These are phyloP conservation scores for Pythium monospermum DNA, from an alignment of 352 stramenopile genomes.

Conservation along the genomic window DNA sequence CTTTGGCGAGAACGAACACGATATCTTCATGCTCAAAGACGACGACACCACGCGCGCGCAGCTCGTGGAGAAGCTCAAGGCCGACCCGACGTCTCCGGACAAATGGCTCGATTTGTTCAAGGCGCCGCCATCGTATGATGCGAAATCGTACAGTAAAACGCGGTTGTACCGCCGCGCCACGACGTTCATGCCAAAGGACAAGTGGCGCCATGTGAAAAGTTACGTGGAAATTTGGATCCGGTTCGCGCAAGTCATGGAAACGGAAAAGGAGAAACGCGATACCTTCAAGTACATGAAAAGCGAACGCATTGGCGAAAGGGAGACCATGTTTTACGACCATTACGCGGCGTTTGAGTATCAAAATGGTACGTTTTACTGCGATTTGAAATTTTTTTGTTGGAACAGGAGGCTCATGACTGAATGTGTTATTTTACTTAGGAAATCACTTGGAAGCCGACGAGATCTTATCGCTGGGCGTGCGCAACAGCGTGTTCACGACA, in stretches of 20 bases:
- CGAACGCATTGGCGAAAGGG: constrained; percentile 40
- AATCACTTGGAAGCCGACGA: constrained; percentile 51
- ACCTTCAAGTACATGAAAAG: constrained; percentile 60
- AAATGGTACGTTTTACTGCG: constrained; percentile 29
- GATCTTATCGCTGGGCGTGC: constrained; percentile 45
- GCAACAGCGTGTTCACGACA: constrained; percentile 32
- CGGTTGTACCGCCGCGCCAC: constrained; percentile 41
- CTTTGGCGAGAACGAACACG: constrained; percentile 58
- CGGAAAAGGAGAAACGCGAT: constrained; percentile 37
- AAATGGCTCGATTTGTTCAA: constrained; percentile 56
- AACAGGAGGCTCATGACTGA: too few relatives aligned
- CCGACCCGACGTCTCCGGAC: constrained; percentile 32
- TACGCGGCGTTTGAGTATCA: constrained; percentile 59
- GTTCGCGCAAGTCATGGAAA: constrained; percentile 42
- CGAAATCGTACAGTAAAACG: constrained; percentile 34
- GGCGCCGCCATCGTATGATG: constrained; percentile 35
- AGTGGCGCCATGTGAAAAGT: constrained; percentile 22
- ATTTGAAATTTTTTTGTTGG: too few relatives aligned
- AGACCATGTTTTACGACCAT: constrained; percentile 52
- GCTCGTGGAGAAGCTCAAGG: constrained; percentile 48
- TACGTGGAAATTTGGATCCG: constrained; percentile 67
- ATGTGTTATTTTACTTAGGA: constrained; percentile 11
- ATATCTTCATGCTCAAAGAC: constrained; percentile 54
- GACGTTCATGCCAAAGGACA: constrained; percentile 30
- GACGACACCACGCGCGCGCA: constrained; percentile 33